phyloP scores from a whole-genome alignment of 2,329 filamentous ascomycete genomes.

The Fusarium pseudonygamai region DNA sequence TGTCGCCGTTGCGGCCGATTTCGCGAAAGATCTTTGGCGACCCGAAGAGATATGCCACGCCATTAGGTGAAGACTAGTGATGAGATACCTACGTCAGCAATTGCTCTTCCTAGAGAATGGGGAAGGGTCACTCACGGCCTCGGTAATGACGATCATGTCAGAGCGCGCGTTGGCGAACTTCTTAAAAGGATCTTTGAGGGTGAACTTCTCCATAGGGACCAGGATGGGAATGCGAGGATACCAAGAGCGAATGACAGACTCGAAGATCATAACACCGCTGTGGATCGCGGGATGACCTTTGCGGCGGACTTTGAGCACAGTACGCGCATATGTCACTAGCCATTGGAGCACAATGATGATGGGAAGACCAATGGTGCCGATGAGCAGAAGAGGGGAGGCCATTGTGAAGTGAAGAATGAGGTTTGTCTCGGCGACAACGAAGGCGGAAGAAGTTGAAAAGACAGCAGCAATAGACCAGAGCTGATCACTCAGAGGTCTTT shows the following conservation, averaged over 20 bases:
- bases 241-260: background rate
- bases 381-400: background rate
- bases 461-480: accelerated
- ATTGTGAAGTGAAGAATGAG: background rate
- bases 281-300: background rate
- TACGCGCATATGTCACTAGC: background rate
- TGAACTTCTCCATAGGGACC: background rate
- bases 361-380: background rate
- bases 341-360: background rate
- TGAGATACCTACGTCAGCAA: background rate
- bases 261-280: background rate
- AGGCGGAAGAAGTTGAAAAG: accelerated
- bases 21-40: background rate
- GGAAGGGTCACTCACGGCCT: background rate
- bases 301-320: background rate
- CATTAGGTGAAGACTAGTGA: background rate
- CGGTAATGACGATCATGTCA: background rate
- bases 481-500: background rate
- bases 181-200: background rate
- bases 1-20: background rate
- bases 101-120: accelerated
- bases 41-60: background rate
- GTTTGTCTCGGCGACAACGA: background rate
- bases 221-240: background rate
- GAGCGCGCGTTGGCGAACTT: background rate